A percentile compares a stretch with the other conserved stretches of the same genome.
phyloP scores from a whole-genome alignment of 192 early-diverging fungal genomes.

The Ambispora gerdemannii region DNA sequence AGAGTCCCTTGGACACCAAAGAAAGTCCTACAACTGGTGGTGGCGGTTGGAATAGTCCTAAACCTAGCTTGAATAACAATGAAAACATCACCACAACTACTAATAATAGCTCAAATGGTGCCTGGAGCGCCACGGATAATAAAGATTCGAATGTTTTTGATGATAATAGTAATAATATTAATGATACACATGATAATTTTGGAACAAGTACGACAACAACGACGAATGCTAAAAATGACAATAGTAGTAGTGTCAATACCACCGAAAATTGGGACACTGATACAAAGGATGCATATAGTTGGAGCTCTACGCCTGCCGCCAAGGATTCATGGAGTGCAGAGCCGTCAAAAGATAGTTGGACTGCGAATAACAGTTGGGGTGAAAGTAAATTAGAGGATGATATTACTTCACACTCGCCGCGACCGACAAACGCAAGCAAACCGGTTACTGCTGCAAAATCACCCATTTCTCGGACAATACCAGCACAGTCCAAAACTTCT shows the following conservation, averaged over 20 bases:
- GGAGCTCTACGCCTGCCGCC: not conserved
- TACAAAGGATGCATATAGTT: not conserved
- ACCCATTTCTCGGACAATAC: conserved; percentile 37
- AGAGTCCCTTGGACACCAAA: not conserved
- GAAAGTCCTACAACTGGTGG: not conserved
- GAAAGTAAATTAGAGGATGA: conserved; percentile 9
- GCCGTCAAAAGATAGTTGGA: conserved; percentile 17
- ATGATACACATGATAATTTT: not conserved
- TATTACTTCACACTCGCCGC: not conserved
- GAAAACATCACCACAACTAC: not conserved
- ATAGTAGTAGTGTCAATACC: not conserved
- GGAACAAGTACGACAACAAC: not conserved
- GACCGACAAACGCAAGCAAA: conserved; percentile 20
- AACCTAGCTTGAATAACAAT: not conserved
- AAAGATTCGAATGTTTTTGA: too few species aligned
- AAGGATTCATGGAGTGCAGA: conserved; percentile 16
- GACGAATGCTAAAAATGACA: not conserved
- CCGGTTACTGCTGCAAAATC: conserved; percentile 17
- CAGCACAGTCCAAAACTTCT: conserved; percentile 44
- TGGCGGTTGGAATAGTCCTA: too few species aligned
- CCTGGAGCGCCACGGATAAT: not conserved
- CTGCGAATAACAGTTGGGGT: not conserved
- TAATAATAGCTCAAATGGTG: not conserved
- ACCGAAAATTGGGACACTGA: conserved; percentile 19
- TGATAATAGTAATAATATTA: too few species aligned